Conservation (phyloP, 1,284 basidiomycete genomes). For the Ustilago vetiveriae region DNA sequence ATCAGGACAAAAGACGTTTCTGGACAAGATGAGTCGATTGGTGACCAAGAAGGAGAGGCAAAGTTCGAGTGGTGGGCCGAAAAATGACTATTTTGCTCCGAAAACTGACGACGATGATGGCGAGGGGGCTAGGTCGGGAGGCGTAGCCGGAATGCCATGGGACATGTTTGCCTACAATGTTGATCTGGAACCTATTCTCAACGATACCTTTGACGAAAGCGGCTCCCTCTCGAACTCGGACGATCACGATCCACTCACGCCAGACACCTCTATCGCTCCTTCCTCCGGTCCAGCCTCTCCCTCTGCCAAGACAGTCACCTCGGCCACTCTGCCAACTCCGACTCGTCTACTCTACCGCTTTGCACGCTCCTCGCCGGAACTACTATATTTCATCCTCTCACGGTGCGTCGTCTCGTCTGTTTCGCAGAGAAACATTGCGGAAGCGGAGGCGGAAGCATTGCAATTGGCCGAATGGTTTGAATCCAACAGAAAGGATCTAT, state of each 20-base stretch:
- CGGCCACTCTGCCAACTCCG: constrained; percentile 26
- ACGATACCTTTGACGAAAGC: constrained; percentile 21
- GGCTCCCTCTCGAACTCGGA: background rate
- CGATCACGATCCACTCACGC: background rate
- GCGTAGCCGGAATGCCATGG: constrained; percentile 18
- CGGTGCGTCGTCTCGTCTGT: constrained; percentile 49
- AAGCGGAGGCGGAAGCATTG: constrained; percentile 52
- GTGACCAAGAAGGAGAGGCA: constrained; percentile 17
- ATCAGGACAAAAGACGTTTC: constrained; percentile 47
- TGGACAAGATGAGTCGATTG: constrained; percentile 40
- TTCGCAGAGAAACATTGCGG: constrained; percentile 38
- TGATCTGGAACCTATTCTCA: constrained; percentile 34
- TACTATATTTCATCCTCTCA: constrained; percentile 53
- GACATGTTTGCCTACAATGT: constrained; percentile 29
- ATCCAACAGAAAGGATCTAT: constrained; percentile 6
- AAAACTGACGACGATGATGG: background rate
- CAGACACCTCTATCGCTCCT: constrained; percentile 28
- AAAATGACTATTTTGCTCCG: constrained; percentile 25
- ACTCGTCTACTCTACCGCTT: constrained; percentile 56
- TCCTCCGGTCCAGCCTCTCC: constrained; percentile 24
- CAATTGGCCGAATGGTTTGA: constrained; percentile 50
- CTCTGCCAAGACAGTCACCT: background rate
- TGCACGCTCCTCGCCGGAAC: constrained; percentile 46
- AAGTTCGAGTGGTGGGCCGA: background rate
- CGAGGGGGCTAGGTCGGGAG: too few species aligned